These are phyloP conservation scores for Tuber melanosporum DNA, from an alignment of 495 filamentous ascomycete species.

Conservation along the genomic window DNA sequence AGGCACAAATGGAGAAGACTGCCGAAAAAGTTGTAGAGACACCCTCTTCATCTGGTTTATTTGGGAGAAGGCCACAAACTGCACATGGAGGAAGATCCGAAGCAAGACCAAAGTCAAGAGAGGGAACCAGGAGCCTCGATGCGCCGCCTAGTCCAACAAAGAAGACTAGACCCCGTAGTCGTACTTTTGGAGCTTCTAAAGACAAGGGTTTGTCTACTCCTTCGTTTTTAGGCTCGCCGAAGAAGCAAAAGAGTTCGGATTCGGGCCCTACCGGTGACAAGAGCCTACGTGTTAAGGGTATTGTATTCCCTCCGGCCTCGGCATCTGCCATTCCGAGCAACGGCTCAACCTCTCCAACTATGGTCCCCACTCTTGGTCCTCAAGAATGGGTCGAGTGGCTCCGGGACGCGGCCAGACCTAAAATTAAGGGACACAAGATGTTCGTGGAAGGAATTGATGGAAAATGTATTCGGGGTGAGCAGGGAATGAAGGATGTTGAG, in stretches of 20 bases:
- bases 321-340: conserved; percentile 35
- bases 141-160: conserved; percentile 47
- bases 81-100: conserved; percentile 60
- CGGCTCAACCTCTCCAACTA: conserved; percentile 44
- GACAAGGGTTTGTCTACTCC: conserved; percentile 51
- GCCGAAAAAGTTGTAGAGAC: conserved; percentile 46
- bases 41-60: conserved; percentile 44
- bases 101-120: conserved; percentile 44
- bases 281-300: conserved; percentile 47
- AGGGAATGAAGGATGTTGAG: conserved; percentile 59
- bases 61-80: conserved; percentile 60
- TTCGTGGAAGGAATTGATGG: conserved; percentile 36
- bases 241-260: conserved; percentile 56
- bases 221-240: conserved; percentile 35
- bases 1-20: conserved; percentile 48
- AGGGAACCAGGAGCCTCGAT: conserved; percentile 21
- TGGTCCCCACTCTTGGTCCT: conserved; percentile 44
- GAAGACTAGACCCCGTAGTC: conserved; percentile 46
- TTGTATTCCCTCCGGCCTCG: conserved; percentile 46
- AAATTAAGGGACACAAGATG: conserved; percentile 46
- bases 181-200: conserved; percentile 43
- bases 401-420: conserved; percentile 48
- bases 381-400: conserved; percentile 41
- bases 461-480: conserved; percentile 26
- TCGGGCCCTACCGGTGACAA: conserved; percentile 47